These are phyloP conservation scores for Pythium phragmiticola DNA, from an alignment of 352 stramenopile genomes.

Conservation along the genomic window DNA sequence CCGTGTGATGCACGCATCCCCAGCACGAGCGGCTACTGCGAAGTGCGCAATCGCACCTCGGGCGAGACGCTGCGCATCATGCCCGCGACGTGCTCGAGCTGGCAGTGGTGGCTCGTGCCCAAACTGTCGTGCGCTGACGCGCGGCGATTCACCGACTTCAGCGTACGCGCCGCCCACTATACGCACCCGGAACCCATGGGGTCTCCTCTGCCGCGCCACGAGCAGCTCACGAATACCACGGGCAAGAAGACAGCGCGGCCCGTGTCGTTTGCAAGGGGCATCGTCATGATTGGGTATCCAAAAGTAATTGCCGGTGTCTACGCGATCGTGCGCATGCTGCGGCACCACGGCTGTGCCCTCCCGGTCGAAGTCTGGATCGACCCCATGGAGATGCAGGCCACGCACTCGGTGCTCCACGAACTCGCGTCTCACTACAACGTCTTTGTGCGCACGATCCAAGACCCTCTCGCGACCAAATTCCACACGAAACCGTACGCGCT, in stretches of 20 bases:
- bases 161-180: conserved; percentile 45
- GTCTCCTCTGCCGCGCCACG: background rate
- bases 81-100: conserved; percentile 71
- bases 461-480: conserved; percentile 68
- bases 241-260: background rate
- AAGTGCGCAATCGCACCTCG: conserved; percentile 63
- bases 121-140: conserved; percentile 62
- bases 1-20: conserved; percentile 44
- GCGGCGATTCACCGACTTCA: conserved; percentile 67
- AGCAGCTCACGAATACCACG: conserved; percentile 1
- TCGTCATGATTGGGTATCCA: conserved; percentile 72
- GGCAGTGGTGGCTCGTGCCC: conserved; percentile 51
- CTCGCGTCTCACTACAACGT: conserved; percentile 56
- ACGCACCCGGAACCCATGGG: conserved; percentile 33
- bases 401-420: conserved; percentile 58
- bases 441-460: conserved; percentile 51
- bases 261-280: conserved; percentile 33
- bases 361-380: conserved; percentile 61
- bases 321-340: conserved; percentile 61
- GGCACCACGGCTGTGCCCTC: conserved; percentile 41
- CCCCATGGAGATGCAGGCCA: conserved; percentile 47
- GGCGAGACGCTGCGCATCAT: conserved; percentile 59
- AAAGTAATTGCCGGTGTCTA: conserved; percentile 70
- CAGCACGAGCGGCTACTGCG: conserved; percentile 61
- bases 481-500: conserved; percentile 78